phyloP scores from a whole-genome alignment of 2,329 filamentous ascomycete genomes.

The Boeremia lycopersici region DNA sequence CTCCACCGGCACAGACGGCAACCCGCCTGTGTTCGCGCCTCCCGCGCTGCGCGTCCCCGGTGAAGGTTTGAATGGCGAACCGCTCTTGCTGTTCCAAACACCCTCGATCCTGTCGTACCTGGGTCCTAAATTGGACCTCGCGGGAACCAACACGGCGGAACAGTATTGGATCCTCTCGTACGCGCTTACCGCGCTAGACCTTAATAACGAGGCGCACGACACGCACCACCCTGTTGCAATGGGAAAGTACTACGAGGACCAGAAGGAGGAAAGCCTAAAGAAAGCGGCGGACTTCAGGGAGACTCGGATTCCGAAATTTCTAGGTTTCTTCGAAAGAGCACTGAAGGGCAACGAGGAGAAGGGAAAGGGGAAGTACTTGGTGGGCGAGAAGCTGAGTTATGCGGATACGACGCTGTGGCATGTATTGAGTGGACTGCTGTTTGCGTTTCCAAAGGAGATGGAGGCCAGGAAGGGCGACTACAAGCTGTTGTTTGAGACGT shows the following conservation, averaged over 20 bases:
- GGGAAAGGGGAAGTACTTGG: constrained; percentile 67
- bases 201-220: constrained; percentile 75
- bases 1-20: constrained; percentile 54
- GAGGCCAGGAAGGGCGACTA: constrained; percentile 63
- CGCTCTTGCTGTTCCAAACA: constrained; percentile 70
- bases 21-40: constrained; percentile 70
- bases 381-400: constrained; percentile 69
- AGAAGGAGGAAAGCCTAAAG: constrained; percentile 69
- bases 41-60: constrained; percentile 64
- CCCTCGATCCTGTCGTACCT: constrained; percentile 76
- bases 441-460: constrained; percentile 73
- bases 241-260: constrained; percentile 72
- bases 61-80: constrained; percentile 58
- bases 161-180: constrained; percentile 67
- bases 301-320: constrained; percentile 72
- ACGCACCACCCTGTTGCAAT: constrained; percentile 73
- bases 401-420: constrained; percentile 78
- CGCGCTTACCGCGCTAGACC: constrained; percentile 71
- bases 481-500: constrained; percentile 62
- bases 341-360: constrained; percentile 63
- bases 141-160: constrained; percentile 55
- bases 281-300: constrained; percentile 64
- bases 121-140: constrained; percentile 64
- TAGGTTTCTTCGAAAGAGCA: constrained; percentile 72
- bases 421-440: constrained; percentile 61